Evolutionary conservation across 495 filamentous ascomycete genomes (phyloP).

Genomic region (Physcia stellaris): DNA sequence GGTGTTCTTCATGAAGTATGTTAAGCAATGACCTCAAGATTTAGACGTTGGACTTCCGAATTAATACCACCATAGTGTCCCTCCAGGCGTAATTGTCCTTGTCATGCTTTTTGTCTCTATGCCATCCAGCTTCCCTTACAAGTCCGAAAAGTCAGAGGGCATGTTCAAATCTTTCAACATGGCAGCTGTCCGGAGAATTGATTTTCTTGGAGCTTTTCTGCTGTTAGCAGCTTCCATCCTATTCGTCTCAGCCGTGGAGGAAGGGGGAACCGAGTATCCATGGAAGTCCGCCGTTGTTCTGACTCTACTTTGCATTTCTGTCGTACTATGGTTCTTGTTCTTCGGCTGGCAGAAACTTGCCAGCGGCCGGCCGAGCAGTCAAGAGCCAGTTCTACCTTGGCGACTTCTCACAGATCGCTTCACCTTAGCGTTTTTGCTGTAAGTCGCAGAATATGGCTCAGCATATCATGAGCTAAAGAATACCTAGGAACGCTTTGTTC

Average conservation of each 20-base stretch:
- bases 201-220: slow-evolving; percentile 36
- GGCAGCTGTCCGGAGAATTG: slow-evolving; percentile 17
- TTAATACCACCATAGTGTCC: slow-evolving; percentile 9
- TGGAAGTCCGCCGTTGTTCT: slow-evolving; percentile 26
- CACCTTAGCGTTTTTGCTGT: slow-evolving; percentile 13
- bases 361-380: slow-evolving; percentile 10
- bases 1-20: slow-evolving; percentile 19
- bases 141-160: neutral
- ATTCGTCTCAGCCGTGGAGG: slow-evolving; percentile 38
- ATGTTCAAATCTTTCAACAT: neutral
- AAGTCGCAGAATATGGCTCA: no score
- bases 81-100: slow-evolving; percentile 28
- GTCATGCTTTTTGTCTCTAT: slow-evolving; percentile 29
- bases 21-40: no score
- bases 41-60: no score
- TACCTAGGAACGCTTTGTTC: slow-evolving; percentile 29
- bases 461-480: neutral
- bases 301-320: slow-evolving; percentile 21
- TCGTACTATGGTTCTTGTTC: slow-evolving; percentile 15
- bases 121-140: slow-evolving; percentile 5
- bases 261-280: slow-evolving; percentile 32
- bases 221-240: slow-evolving; percentile 37
- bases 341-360: slow-evolving; percentile 19
- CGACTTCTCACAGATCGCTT: slow-evolving; percentile 6
- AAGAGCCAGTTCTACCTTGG: slow-evolving; percentile 18